phyloP scores from a whole-genome alignment of 176 grass and related monocot species.

The Lolium rigidum region DNA sequence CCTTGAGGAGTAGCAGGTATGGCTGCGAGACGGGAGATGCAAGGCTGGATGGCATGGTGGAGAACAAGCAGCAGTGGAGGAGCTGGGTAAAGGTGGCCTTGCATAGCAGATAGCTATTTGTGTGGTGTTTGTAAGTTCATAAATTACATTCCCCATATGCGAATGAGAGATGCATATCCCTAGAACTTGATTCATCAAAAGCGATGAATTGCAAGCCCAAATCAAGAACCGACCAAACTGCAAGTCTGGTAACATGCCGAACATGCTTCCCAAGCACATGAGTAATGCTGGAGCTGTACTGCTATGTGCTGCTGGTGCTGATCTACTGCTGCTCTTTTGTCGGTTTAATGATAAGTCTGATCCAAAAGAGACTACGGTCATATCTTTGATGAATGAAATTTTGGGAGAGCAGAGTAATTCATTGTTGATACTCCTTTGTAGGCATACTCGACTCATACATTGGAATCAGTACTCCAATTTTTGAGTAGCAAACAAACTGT shows the following conservation, averaged over 20 bases:
- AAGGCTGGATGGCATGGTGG: neutral
- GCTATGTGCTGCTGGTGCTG: neutral
- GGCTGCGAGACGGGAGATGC: neutral
- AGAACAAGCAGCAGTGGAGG: neutral
- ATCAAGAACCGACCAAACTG: neutral
- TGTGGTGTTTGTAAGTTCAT: neutral
- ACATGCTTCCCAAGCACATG: slow-evolving; percentile 6
- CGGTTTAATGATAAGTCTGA: neutral
- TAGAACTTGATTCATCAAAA: neutral
- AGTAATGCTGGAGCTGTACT: slow-evolving; percentile 1
- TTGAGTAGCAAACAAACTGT: slow-evolving; percentile 2
- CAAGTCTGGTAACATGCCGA: neutral
- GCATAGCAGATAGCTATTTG: neutral
- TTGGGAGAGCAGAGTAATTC: slow-evolving; percentile 11
- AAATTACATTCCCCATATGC: neutral
- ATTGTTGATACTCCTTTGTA: neutral
- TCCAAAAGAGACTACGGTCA: neutral
- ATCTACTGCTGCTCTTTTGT: neutral
- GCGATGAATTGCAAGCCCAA: neutral
- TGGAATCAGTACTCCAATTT: neutral
- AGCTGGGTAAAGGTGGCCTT: too few species aligned
- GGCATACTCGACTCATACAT: neutral
- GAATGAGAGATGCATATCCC: neutral
- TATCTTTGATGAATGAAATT: slow-evolving; percentile 12
- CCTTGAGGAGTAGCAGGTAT: neutral